Evolutionary conservation across 306 rosid genomes (phyloP).

Genomic region (Glycyrrhiza uralensis): DNA sequence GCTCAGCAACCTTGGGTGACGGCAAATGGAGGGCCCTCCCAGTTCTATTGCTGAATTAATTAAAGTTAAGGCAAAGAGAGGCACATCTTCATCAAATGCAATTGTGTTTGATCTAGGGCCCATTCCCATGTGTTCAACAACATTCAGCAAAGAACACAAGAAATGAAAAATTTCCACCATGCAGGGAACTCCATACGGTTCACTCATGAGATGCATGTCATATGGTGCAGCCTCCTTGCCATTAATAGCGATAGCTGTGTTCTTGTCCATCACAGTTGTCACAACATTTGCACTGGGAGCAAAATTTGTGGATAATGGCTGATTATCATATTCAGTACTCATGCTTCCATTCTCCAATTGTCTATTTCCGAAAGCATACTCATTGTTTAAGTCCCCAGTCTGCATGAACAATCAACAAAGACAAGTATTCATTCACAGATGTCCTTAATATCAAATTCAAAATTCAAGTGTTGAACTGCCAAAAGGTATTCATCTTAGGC

Average conservation of each 20-base stretch:
- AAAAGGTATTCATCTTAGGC: conserved; percentile 2
- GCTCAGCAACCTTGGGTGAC: conserved; percentile 67
- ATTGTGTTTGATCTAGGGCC: conserved; percentile 72
- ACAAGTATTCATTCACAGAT: too few relatives aligned
- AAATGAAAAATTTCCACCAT: conserved; percentile 96
- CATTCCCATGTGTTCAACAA: conserved; percentile 75
- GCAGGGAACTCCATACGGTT: conserved; percentile 89
- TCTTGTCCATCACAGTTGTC: conserved; percentile 44
- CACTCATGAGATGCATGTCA: conserved; percentile 64
- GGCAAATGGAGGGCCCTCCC: conserved; percentile 75
- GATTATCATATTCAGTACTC: conserved; percentile 51
- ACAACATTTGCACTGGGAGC: conserved; percentile 36
- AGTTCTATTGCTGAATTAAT: conserved; percentile 90
- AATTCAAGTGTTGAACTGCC: not conserved
- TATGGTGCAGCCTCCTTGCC: conserved; percentile 59
- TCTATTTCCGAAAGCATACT: conserved; percentile 42
- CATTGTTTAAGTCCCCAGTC: conserved; percentile 46
- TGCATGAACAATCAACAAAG: too few relatives aligned
- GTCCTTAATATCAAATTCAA: not conserved
- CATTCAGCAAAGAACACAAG: conserved; percentile 78
- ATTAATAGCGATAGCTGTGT: conserved; percentile 30
- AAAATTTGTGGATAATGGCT: conserved; percentile 45
- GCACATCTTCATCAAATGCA: conserved; percentile 94
- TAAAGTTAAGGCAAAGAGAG: conserved; percentile 91
- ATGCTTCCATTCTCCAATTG: conserved; percentile 69